Conservation (phyloP, 768 basidiomycete genomes). For the Termitomyces sp. region DNA sequence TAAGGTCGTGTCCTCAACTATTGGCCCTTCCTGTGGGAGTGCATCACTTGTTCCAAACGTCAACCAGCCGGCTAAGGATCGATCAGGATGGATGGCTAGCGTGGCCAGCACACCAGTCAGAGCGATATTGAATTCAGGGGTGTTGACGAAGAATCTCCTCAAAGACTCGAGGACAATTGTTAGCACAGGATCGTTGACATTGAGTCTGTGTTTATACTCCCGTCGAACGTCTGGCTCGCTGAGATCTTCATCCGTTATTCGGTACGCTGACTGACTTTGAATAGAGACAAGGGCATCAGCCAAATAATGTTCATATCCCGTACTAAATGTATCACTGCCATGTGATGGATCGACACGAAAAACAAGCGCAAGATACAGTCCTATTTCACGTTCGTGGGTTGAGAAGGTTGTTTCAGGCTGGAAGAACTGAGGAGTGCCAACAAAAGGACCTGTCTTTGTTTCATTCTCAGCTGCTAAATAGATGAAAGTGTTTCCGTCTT, state of each 20-base stretch:
- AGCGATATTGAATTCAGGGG: constrained; percentile 84
- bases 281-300: constrained; percentile 69
- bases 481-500: constrained; percentile 48
- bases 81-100: constrained; percentile 80
- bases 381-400: constrained; percentile 85
- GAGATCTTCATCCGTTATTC: constrained; percentile 36
- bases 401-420: constrained; percentile 73
- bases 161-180: constrained; percentile 67
- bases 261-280: constrained; percentile 61
- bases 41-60: constrained; percentile 57
- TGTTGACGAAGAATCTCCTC: constrained; percentile 78
- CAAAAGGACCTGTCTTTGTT: constrained; percentile 8
- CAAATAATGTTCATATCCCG: constrained; percentile 82
- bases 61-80: constrained; percentile 87
- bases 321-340: constrained; percentile 71
- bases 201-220: constrained; percentile 69
- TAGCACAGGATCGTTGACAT: constrained; percentile 74
- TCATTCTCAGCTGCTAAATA: constrained; percentile 38
- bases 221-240: constrained; percentile 34
- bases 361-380: constrained; percentile 72
- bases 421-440: constrained; percentile 36
- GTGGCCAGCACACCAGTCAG: constrained; percentile 80
- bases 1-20: constrained; percentile 13
- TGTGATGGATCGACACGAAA: constrained; percentile 75
- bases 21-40: constrained; percentile 13